Evolutionary conservation across 441 rosid species (phyloP).

Genomic region (Cnidoscolus chayamansa): DNA sequence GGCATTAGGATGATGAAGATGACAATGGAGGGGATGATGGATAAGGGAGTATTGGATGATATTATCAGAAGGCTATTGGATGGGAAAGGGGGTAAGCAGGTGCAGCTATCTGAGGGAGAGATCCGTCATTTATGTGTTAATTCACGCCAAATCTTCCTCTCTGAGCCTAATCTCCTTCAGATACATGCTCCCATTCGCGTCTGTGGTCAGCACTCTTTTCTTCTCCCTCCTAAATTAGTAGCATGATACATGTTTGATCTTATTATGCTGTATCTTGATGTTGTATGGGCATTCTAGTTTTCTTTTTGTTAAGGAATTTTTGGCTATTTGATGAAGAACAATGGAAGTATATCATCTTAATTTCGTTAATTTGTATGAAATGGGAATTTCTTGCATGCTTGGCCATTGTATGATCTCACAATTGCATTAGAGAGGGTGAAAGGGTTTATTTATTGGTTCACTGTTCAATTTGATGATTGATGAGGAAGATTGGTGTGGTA

Average conservation of each 20-base stretch:
- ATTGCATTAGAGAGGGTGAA: background rate
- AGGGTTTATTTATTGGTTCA: background rate
- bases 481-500: background rate
- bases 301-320: background rate
- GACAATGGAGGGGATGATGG: conserved; percentile 93
- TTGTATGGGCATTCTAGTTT: background rate
- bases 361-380: background rate
- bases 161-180: conserved; percentile 80
- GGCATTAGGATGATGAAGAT: conserved; percentile 59
- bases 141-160: conserved; percentile 91
- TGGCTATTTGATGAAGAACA: background rate
- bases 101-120: conserved; percentile 91
- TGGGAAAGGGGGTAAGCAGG: conserved; percentile 90
- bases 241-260: background rate
- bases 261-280: background rate
- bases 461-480: background rate
- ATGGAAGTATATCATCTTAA: background rate
- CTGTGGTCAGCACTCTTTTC: conserved; percentile 56
- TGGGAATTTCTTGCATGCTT: background rate
- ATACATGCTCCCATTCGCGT: conserved; percentile 80
- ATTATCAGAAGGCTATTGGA: conserved; percentile 87
- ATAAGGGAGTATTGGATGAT: conserved; percentile 78
- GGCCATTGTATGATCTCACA: background rate
- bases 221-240: background rate
- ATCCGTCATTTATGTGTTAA: conserved; percentile 95